Base-by-base conservation (phyloP, 768 basidiomycete species). In the Phaffia tasmanica region DNA sequence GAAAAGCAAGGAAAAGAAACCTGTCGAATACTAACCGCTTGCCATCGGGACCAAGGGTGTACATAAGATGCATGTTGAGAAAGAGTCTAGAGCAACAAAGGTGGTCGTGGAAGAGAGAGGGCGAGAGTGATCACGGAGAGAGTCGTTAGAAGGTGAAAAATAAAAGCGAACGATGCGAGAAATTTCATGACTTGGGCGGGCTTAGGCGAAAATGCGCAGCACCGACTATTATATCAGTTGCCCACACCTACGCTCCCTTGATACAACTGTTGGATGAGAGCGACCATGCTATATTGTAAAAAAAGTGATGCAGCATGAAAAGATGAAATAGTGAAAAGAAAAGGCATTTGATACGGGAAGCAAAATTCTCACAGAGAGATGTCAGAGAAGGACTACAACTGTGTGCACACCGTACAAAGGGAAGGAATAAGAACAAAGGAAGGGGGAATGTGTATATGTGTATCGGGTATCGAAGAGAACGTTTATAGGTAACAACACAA, bases 21-120 rank as follows among this genome's bases (percentile, higher is more conserved):
- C 19, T 46, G 8, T 23, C 16, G 23, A 5, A 9, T 19, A 48
- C 59, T 46, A 21, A 61, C 59, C 59, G 32, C 59, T 61, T 61
- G 59, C 75, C 75, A 50, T 71, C 68, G n/a, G 71, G 69, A 69
- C 75, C 75, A 42, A 73, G 69, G 62, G 77, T 78, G 74, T 94
- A 98, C 94, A 97, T 97, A 73, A 97, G 81, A 84, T 97, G 93
- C 94, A 98, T 98, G 74, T 70, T 80, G 59, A 32, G 29, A 18
- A 18, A 16, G 27, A 62, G 23, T 27, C 18, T 11, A 27, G 25
- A 57, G 56, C 4, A 54, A n/a, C 21, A n/a, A 27, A 18, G 23
- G 50, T 15, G 54, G 23, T 32, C 29, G 51, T n/a, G 30, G 56
- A 32, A 46, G 53, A 54, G 35, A 23, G 62, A 35, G 30, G 51